These are phyloP conservation scores for Botryotinia globosa DNA, from an alignment of 2,329 filamentous ascomycete genomes.

Conservation along the genomic window DNA sequence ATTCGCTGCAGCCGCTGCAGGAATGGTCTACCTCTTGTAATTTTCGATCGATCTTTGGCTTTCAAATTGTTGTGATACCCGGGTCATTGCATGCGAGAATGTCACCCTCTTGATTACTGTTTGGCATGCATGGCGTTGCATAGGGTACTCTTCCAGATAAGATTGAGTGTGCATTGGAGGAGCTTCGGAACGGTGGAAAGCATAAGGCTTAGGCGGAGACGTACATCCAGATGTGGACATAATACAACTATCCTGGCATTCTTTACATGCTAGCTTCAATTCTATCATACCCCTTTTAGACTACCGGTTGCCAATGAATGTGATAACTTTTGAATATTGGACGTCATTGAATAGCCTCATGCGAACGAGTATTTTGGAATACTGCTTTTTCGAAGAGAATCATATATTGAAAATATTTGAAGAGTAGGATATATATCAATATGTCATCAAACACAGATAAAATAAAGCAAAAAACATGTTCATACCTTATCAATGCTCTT, in stretches of 20 bases:
- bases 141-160: slow-evolving; percentile 13
- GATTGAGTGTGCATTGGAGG: slow-evolving; percentile 10
- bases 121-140: slow-evolving; percentile 16
- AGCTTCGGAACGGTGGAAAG: slow-evolving; percentile 11
- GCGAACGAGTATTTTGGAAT: too few species aligned
- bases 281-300: slow-evolving; percentile 8
- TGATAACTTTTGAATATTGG: background rate
- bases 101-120: slow-evolving; percentile 19
- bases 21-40: slow-evolving; percentile 19
- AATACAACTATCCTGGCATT: slow-evolving; percentile 14
- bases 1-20: slow-evolving; percentile 18
- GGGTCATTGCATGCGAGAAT: slow-evolving; percentile 17
- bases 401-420: background rate
- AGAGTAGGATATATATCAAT: too few species aligned
- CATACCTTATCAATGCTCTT: background rate
- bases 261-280: slow-evolving; percentile 17
- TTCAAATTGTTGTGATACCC: slow-evolving; percentile 16
- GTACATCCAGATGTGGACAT: slow-evolving; percentile 8
- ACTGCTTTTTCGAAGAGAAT: background rate
- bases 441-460: background rate
- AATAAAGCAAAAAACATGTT: background rate
- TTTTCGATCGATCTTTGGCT: slow-evolving; percentile 7
- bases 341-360: background rate
- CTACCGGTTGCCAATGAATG: background rate
- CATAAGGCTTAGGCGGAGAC: slow-evolving; percentile 10